Conservation (phyloP, 1,284 basidiomycete species). For the Ceratobasidium sp. region DNA sequence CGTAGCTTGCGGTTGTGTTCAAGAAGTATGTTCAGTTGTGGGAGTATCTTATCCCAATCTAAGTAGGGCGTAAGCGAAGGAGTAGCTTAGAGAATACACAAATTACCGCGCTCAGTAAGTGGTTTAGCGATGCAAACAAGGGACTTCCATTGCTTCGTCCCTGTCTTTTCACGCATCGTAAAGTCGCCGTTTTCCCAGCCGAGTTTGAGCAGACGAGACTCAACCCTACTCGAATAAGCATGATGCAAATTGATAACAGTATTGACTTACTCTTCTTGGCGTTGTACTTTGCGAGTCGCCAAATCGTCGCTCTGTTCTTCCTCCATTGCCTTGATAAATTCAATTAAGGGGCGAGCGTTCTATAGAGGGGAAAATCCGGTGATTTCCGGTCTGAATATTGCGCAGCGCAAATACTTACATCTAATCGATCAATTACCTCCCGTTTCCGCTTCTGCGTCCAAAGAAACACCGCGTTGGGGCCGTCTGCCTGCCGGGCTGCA, state of each 20-base stretch:
- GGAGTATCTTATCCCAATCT: conserved; percentile 20
- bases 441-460: neutral
- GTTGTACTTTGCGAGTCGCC: neutral
- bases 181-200: conserved; percentile 23
- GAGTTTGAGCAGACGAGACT: conserved; percentile 20
- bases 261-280: neutral
- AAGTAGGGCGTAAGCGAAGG: neutral
- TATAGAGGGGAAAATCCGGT: neutral
- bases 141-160: conserved; percentile 18
- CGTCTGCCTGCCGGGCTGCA: neutral
- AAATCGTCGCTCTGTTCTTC: conserved; percentile 2
- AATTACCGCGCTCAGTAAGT: conserved; percentile 11
- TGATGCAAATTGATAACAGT: neutral
- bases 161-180: neutral
- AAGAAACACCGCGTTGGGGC: neutral
- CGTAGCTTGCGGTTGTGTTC: conserved; percentile 12
- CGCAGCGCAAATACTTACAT: neutral
- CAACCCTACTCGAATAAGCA: too few species aligned
- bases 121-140: conserved; percentile 8
- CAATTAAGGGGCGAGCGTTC: neutral
- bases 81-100: neutral
- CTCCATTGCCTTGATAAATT: conserved; percentile 1
- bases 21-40: neutral
- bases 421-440: neutral
- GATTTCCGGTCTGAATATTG: neutral